Base-by-base conservation (phyloP, 2,329 filamentous ascomycete genomes). In the Rutstroemia sydowiana region DNA sequence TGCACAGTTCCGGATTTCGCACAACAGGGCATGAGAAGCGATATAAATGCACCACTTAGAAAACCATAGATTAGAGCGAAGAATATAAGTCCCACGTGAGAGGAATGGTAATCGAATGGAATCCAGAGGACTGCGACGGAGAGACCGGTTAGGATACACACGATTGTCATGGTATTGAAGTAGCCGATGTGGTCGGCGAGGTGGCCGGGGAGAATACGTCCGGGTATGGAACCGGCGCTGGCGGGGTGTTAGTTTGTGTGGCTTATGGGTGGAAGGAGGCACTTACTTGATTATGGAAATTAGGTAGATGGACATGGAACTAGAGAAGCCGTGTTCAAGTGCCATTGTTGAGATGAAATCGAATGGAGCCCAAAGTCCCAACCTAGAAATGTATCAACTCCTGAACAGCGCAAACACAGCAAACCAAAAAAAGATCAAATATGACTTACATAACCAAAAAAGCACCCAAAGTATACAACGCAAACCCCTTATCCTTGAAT, bases 41-140 rank as follows among this genome's bases (percentile, higher is more conserved):
- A 77, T 36, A 86, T 76, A 57, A 81, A 85, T 2, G 77, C 78
- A 14, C 85, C 85, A 0, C 78, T 81, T 18, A 74, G 73, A 62
- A 88, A 86, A 16, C 85, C 85, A 57, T 84, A 88, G 10, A 85
- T 65, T 63, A 85, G 87, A 23, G 79, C 71, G 46, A 87, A 74
- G 53, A 84, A 77, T 2, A 77, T 74, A 0, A 74, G 74, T 23
- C 51, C 65, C 2, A 49, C 18, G 2, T 53, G 59, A 0, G 76
- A 73, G 0, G 74, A 73, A 5, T 79, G 75, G 23, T 71, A 71
- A 3, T 70, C 71, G n/a, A 70, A 67, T 0, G 74, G 73, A 4
- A 79, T 66, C 79, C 79, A 77, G 3, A 79, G 60, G 40, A 71
- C 73, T 1, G 82, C 67, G 18, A 73, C 68, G 0, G 76, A 55